These are phyloP conservation scores for Endotrypanum monterogeii DNA, from an alignment of 208 protist genomes.

Conservation along the genomic window DNA sequence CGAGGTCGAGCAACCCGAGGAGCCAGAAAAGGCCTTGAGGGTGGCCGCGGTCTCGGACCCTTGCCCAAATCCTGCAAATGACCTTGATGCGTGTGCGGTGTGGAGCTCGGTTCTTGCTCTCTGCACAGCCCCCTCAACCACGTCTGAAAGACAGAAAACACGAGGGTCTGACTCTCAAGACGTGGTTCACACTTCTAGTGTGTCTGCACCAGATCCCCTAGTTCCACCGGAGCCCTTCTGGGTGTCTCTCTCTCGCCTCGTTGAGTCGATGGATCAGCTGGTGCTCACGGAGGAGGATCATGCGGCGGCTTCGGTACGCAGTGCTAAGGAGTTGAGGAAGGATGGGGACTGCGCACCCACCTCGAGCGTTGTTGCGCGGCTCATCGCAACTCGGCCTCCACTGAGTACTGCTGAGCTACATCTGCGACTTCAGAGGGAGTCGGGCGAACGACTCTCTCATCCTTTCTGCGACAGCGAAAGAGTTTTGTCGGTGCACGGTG, in stretches of 20 bases:
- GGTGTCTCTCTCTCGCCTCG: constrained; percentile 24
- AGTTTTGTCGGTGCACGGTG: background rate
- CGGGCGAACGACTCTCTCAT: background rate
- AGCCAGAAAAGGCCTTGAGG: background rate
- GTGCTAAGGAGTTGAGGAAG: background rate
- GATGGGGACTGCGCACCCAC: background rate
- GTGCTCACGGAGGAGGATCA: constrained; percentile 44
- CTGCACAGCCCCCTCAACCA: background rate
- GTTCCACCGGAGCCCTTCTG: constrained; percentile 9
- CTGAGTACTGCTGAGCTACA: background rate
- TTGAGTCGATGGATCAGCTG: constrained; percentile 30
- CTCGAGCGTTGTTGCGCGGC: constrained; percentile 5
- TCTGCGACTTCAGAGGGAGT: background rate
- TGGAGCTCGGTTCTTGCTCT: background rate
- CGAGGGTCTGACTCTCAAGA: background rate
- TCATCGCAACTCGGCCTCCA: constrained; percentile 13
- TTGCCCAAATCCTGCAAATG: background rate
- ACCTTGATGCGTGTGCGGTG: background rate
- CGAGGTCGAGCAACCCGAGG: background rate
- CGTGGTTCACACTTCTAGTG: background rate
- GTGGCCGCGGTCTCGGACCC: background rate
- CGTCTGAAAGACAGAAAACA: background rate
- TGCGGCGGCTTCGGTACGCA: background rate
- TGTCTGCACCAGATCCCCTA: background rate
- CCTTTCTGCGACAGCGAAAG: background rate